phyloP scores from a whole-genome alignment of 2,329 filamentous ascomycete genomes.

The Ophiostoma montium region DNA sequence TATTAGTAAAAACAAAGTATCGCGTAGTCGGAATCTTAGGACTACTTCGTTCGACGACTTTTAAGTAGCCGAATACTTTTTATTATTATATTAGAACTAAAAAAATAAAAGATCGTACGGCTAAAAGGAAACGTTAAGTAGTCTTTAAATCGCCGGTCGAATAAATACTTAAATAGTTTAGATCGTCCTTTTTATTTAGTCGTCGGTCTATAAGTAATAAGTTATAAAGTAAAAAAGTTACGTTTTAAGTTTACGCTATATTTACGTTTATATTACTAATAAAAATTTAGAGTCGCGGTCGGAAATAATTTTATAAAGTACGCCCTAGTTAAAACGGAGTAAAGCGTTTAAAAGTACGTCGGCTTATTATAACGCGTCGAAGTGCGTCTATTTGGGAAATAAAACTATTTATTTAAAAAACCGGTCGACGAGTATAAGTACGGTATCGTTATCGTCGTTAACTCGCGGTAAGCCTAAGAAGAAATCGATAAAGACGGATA shows the following conservation, averaged over 20 bases:
- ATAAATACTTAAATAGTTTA: not conserved
- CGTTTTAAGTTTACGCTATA: not conserved
- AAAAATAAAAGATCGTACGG: too few species aligned
- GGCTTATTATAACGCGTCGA: too few species aligned
- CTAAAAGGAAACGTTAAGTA: not conserved
- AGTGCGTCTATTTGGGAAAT: too few species aligned
- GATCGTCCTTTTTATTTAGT: not conserved
- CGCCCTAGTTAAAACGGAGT: not conserved
- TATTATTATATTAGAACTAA: not conserved
- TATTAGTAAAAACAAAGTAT: not conserved
- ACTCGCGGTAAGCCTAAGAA: not conserved
- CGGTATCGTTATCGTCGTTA: too few species aligned
- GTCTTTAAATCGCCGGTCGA: not conserved
- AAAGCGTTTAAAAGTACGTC: too few species aligned
- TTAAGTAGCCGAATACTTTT: not conserved
- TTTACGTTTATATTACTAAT: not conserved
- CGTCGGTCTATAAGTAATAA: not conserved
- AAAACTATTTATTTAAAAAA: too few species aligned
- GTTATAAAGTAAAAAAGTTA: not conserved
- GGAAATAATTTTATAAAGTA: not conserved
- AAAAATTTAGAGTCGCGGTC: not conserved
- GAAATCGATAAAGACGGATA: not conserved
- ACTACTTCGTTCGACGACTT: not conserved
- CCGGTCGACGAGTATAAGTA: too few species aligned
- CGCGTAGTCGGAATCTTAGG: not conserved